These are phyloP conservation scores for Thelonectria rubi DNA, from an alignment of 2,329 filamentous ascomycete species.

Conservation along the genomic window DNA sequence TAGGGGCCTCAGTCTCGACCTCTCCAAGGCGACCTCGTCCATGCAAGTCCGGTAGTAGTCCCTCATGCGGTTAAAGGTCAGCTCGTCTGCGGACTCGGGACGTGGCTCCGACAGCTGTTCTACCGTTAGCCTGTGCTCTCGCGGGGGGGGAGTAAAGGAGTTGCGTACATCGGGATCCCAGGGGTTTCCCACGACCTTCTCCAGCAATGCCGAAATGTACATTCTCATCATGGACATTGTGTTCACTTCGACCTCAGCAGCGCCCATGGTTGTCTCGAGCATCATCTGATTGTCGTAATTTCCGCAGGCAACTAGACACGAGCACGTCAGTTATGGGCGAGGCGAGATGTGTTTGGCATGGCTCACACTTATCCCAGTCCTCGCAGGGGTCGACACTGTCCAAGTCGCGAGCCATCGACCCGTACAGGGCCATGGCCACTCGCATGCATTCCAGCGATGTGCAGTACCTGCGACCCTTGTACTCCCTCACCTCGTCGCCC, in stretches of 20 bases:
- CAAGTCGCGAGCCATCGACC: constrained; percentile 2
- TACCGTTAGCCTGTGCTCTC: background rate
- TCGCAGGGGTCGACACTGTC: constrained; percentile 21
- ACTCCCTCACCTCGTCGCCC: background rate
- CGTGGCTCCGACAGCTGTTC: background rate
- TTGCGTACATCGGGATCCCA: background rate
- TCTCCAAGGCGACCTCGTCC: background rate
- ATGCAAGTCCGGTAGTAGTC: constrained; percentile 24
- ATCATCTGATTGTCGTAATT: constrained; percentile 10
- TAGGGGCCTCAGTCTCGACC: background rate
- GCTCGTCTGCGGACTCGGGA: background rate
- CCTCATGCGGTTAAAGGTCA: constrained; percentile 2
- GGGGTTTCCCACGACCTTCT: constrained; percentile 4
- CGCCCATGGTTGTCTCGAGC: background rate
- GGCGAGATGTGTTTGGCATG: background rate
- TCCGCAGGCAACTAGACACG: constrained; percentile 19
- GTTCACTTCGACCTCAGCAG: constrained; percentile 2
- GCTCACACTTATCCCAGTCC: constrained; percentile 32
- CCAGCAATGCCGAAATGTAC: background rate
- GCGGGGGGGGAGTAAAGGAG: no score
- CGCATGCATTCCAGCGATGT: constrained; percentile 9
- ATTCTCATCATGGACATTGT: background rate
- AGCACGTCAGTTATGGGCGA: background rate
- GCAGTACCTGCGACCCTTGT: constrained; percentile 6
- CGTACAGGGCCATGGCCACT: constrained; percentile 2